phyloP scores from a whole-genome alignment of 306 rosid species.

The Vigna trinervia region DNA sequence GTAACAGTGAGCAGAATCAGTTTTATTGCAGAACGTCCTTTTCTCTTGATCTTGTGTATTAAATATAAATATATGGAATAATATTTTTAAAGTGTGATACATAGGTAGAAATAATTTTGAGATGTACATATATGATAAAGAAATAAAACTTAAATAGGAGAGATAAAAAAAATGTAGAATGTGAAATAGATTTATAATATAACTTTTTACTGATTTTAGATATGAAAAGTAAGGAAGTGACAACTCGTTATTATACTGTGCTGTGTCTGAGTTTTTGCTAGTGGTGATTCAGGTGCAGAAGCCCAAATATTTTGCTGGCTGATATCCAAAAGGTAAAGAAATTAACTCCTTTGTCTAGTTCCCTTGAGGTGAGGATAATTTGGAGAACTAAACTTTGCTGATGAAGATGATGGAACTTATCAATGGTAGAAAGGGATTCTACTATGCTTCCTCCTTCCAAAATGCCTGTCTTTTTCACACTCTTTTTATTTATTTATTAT shows the following conservation, averaged over 20 bases:
- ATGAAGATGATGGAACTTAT: conserved; percentile 28
- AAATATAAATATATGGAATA: too few relatives aligned
- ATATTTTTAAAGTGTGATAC: too few relatives aligned
- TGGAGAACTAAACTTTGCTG: conserved; percentile 31
- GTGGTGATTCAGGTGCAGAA: conserved; percentile 14
- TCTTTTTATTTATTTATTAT: neutral
- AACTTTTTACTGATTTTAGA: neutral
- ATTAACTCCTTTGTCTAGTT: conserved; percentile 23
- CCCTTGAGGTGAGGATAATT: neutral
- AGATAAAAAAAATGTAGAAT: too few relatives aligned
- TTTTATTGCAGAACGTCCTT: neutral
- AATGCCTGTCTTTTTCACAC: conserved; percentile 39
- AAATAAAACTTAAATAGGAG: neutral
- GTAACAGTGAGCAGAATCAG: neutral
- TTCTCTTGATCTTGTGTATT: neutral
- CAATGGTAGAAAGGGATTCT: conserved; percentile 35
- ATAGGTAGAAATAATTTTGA: too few relatives aligned
- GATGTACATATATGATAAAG: neutral
- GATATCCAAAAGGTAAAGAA: conserved; percentile 31
- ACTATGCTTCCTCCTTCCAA: conserved; percentile 31
- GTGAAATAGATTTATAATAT: neutral
- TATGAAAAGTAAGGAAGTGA: conserved; percentile 28
- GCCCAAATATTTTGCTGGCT: conserved; percentile 2
- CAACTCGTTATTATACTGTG: conserved; percentile 28
- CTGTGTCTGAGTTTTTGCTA: conserved; percentile 22